These are phyloP conservation scores for Hortiboletus flavorubellus DNA, from an alignment of 768 basidiomycete species.

Conservation along the genomic window DNA sequence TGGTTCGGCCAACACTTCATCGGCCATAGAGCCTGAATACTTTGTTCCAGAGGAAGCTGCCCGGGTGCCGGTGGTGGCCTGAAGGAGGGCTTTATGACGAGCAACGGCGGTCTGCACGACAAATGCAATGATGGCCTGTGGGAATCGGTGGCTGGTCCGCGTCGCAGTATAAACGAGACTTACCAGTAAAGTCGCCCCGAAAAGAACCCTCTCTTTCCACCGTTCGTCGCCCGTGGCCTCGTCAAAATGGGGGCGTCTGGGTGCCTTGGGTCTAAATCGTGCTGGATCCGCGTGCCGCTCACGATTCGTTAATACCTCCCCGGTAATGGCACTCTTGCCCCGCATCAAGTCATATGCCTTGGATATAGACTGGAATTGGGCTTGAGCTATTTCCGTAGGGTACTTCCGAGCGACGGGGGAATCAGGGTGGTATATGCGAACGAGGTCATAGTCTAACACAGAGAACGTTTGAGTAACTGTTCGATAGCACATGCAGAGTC, in stretches of 20 bases:
- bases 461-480: constrained; percentile 1
- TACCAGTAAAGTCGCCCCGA: constrained; percentile 55
- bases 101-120: constrained; percentile 32
- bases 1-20: constrained; percentile 26
- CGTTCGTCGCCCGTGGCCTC: constrained; percentile 49
- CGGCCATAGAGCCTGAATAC: neutral
- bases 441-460: constrained; percentile 69
- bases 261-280: constrained; percentile 40
- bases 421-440: constrained; percentile 77
- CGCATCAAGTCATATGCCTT: constrained; percentile 64
- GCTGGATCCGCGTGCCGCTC: constrained; percentile 31
- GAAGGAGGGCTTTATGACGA: constrained; percentile 31
- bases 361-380: constrained; percentile 66
- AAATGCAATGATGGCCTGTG: constrained; percentile 33
- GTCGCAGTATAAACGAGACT: constrained; percentile 4
- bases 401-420: constrained; percentile 43
- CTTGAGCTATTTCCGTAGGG: constrained; percentile 51
- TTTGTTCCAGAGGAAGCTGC: constrained; percentile 1
- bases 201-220: constrained; percentile 63
- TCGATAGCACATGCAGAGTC: neutral
- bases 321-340: constrained; percentile 37
- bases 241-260: constrained; percentile 45
- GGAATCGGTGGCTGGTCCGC: neutral
- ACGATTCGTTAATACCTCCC: constrained; percentile 13
- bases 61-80: constrained; percentile 9